Base-by-base conservation (phyloP, 345 rosid species). In the Cardamine occulta region DNA sequence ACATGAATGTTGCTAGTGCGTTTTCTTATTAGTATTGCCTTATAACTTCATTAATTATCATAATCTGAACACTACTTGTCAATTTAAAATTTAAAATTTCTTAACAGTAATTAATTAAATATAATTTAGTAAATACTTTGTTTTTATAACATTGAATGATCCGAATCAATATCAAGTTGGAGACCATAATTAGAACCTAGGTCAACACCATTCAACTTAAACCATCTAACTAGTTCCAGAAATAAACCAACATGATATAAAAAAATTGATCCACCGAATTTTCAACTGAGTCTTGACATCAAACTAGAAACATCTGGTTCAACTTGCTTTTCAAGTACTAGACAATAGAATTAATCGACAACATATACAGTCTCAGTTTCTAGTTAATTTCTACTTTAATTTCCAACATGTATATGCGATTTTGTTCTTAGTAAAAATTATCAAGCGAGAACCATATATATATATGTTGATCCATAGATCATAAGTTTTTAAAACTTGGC, bases 401-500 rank as follows among this genome's bases (percentile, higher is more conserved):
- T 42, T 14, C 48, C 48, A 42, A 14, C 7, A 42, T 42, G 2
- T 5, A 14, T 5, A 14, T 14, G 48, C 7, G 17, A 13, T 5
- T 14, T 42, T 42, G 48, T 42, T 42, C 48, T 1, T 14, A 42
- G n/a, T 42, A 42, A 0, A 42, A 42, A 42, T 19, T 19, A 19
- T 42, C 7, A 42, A 42, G 17, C 49, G 49, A 44, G 49, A 28
- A 28, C 31, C 31, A 28, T 4, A 28, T n/a, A n/a, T 28, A 28
- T 28, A 28, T 28, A 28, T 28, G 31, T 28, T 51, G 21, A 35
- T 52, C 19, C 23, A 35, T 24, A 51, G 3, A 66, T 5, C 23
- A 66, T 23, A 14, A 52, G 34, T 15, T 52, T 29, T n/a, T 47
- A n/a, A 66, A 18, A 32, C 55, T 56, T 42, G 17, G 73, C 32